A percentile compares a stretch with the other conserved stretches of the same genome.
These are phyloP conservation scores for Lepidopterella palustris DNA, from an alignment of 495 filamentous ascomycete genomes.

Conservation along the genomic window DNA sequence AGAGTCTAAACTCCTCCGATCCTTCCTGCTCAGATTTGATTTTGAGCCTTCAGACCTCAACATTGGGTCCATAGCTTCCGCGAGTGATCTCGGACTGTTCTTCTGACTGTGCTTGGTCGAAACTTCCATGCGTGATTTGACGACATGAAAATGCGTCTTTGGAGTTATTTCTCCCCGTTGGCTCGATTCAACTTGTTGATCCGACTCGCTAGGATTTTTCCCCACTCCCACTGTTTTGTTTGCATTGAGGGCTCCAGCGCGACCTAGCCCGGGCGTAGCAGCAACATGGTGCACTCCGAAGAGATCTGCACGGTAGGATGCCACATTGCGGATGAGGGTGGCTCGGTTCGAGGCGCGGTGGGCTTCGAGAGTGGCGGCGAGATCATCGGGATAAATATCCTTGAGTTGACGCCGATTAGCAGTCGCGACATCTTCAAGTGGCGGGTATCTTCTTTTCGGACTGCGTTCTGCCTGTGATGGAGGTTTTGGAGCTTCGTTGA, in stretches of 20 bases:
- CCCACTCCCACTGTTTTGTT: too few species aligned
- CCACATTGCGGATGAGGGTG: conserved; percentile 39
- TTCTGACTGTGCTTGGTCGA: too few species aligned
- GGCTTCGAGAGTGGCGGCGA: conserved; percentile 45
- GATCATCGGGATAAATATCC: conserved; percentile 29
- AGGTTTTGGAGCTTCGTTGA: not conserved
- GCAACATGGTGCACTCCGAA: not conserved
- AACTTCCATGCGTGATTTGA: too few species aligned
- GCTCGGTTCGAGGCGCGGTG: conserved; percentile 46
- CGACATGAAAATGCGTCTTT: too few species aligned
- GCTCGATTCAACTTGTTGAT: too few species aligned
- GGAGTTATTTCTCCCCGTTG: too few species aligned
- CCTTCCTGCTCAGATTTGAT: not conserved
- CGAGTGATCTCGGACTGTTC: too few species aligned
- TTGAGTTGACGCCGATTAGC: conserved; percentile 6
- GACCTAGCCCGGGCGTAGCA: not conserved
- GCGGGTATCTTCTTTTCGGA: conserved; percentile 1
- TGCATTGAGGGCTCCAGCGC: too few species aligned
- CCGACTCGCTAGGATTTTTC: too few species aligned
- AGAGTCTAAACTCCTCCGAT: not conserved
- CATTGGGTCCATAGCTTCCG: not conserved
- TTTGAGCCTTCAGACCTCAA: not conserved
- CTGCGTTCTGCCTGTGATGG: not conserved
- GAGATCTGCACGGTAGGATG: too few species aligned
- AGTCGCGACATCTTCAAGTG: not conserved